Evolutionary conservation across 306 rosid species (phyloP).

Genomic region (Quercus glauca): DNA sequence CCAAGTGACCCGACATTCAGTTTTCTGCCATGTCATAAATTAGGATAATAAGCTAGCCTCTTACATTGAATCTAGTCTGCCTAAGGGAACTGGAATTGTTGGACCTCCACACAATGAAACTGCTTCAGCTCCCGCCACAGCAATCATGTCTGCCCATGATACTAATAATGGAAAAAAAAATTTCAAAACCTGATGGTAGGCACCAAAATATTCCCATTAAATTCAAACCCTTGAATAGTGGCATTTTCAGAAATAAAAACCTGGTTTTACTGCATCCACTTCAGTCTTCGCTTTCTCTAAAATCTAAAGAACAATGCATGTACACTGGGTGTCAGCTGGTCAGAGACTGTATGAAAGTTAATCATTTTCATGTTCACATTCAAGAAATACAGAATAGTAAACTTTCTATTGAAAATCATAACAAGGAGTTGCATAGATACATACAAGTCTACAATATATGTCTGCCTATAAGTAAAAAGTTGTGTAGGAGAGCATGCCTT

Average conservation of each 20-base stretch:
- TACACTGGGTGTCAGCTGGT: slow-evolving; percentile 28
- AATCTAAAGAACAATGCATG: slow-evolving; percentile 50
- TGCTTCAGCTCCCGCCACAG: slow-evolving; percentile 96
- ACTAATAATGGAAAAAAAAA: slow-evolving; percentile 43
- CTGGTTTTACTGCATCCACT: slow-evolving; percentile 71
- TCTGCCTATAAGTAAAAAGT: background rate
- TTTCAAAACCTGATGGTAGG: slow-evolving; percentile 24
- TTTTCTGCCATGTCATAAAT: slow-evolving; percentile 1
- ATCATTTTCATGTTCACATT: slow-evolving; percentile 3
- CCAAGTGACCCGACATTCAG: slow-evolving; percentile 1
- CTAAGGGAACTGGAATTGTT: slow-evolving; percentile 59
- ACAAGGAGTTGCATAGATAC: background rate
- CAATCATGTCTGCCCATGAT: slow-evolving; percentile 92
- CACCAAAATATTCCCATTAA: slow-evolving; percentile 20
- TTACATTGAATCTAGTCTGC: slow-evolving; percentile 82
- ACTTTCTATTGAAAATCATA: background rate
- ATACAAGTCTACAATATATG: background rate
- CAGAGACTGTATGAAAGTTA: slow-evolving; percentile 13
- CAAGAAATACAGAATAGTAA: background rate
- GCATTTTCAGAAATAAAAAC: slow-evolving; percentile 41
- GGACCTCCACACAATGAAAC: slow-evolving; percentile 94
- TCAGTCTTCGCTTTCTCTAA: slow-evolving; percentile 73
- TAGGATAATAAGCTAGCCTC: slow-evolving; percentile 27
- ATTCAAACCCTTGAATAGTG: slow-evolving; percentile 14
- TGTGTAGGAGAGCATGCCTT: slow-evolving; percentile 52